Evolutionary conservation across 1,284 basidiomycete species (phyloP).

Genomic region (Heterobasidion occidentale): DNA sequence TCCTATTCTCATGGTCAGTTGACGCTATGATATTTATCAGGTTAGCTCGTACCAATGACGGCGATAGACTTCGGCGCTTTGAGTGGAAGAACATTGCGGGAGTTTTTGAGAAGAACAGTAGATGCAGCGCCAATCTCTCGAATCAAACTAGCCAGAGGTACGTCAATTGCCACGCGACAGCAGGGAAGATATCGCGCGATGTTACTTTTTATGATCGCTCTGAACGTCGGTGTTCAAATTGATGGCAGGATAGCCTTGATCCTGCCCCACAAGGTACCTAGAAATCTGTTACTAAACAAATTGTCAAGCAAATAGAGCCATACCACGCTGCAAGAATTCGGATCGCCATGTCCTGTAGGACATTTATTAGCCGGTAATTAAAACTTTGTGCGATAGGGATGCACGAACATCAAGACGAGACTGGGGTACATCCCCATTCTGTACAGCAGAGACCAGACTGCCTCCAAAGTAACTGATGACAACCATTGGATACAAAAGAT

Average conservation of each 20-base stretch:
- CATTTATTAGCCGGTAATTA: constrained; percentile 1
- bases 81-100: constrained; percentile 46
- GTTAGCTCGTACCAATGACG: constrained; percentile 29
- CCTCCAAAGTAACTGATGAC: constrained; percentile 38
- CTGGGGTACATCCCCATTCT: constrained; percentile 42
- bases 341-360: constrained; percentile 46
- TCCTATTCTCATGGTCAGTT: constrained; percentile 23
- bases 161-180: neutral
- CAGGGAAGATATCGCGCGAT: constrained; percentile 6
- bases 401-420: constrained; percentile 36
- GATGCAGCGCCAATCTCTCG: constrained; percentile 60
- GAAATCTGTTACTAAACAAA: neutral
- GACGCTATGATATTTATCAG: neutral
- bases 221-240: constrained; percentile 48
- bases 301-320: neutral
- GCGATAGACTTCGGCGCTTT: constrained; percentile 40
- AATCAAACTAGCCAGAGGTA: constrained; percentile 35
- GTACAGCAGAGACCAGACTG: constrained; percentile 39
- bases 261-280: constrained; percentile 53
- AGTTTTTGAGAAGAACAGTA: constrained; percentile 72
- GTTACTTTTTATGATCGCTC: constrained; percentile 48
- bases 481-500: neutral
- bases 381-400: neutral
- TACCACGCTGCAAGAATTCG: constrained; percentile 55
- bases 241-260: constrained; percentile 44